Conservation (phyloP, 768 basidiomycete genomes). For the Lyophyllum semitale region DNA sequence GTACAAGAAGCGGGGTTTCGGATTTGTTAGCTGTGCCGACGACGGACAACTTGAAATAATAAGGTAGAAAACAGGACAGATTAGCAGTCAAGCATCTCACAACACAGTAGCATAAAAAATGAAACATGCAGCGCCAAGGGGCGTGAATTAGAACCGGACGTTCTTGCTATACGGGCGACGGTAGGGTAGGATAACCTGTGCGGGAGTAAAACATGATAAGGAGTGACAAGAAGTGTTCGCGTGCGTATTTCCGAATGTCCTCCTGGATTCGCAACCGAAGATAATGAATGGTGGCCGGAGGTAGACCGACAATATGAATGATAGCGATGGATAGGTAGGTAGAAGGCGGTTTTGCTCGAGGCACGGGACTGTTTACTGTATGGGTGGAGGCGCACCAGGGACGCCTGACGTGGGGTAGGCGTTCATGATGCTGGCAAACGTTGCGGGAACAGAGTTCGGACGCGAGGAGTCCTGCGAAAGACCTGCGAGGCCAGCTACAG, state of each 20-base stretch:
- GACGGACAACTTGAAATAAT: neutral
- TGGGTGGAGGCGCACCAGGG: conserved; percentile 7
- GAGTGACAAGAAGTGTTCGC: neutral
- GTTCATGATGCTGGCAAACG: conserved; percentile 72
- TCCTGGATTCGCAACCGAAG: neutral
- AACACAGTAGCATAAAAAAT: neutral
- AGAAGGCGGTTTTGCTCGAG: neutral
- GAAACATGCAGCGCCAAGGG: neutral
- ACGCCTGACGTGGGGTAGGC: conserved; percentile 49
- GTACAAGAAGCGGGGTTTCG: neutral
- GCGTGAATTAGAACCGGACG: neutral
- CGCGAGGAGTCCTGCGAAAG: conserved; percentile 18
- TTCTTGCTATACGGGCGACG: neutral
- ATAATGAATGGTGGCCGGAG: neutral
- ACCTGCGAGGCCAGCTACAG: neutral
- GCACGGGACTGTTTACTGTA: conserved; percentile 6
- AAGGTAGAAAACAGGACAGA: neutral
- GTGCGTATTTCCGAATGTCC: neutral
- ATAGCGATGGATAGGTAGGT: neutral
- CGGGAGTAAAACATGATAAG: neutral
- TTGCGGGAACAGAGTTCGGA: conserved; percentile 43
- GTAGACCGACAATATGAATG: neutral
- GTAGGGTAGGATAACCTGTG: neutral
- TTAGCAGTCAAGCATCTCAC: conserved; percentile 1
- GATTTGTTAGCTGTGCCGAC: neutral